These are phyloP conservation scores for Candida sonorensis DNA, from an alignment of 805 yeast species.

Conservation along the genomic window DNA sequence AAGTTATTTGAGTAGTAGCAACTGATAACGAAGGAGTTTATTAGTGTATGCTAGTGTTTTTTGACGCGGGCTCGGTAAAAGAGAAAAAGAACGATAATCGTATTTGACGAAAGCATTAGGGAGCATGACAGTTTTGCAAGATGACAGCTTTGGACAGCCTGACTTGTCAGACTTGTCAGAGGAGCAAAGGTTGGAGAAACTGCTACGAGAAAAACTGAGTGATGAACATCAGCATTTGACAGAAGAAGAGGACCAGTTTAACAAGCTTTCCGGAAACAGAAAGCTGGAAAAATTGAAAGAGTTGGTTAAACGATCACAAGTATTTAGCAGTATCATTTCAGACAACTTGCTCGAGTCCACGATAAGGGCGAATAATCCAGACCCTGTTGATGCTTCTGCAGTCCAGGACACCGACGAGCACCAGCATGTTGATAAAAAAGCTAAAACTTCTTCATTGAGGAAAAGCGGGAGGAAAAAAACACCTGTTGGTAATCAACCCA, in stretches of 20 bases:
- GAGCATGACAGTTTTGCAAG: too few relatives aligned
- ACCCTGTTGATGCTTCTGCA: conserved; percentile 3
- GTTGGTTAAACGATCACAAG: conserved; percentile 79
- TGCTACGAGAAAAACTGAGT: conserved; percentile 13
- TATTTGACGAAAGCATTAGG: too few relatives aligned
- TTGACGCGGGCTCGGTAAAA: too few relatives aligned
- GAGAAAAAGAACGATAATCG: too few relatives aligned
- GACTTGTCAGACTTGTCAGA: too few relatives aligned
- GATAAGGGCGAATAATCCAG: conserved; percentile 13
- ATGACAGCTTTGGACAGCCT: conserved; percentile 5
- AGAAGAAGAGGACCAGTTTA: conserved; percentile 34
- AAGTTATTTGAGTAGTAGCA: too few relatives aligned
- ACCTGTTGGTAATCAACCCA: conserved; percentile 9
- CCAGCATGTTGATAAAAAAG: too few relatives aligned
- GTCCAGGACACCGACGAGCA: conserved; percentile 6
- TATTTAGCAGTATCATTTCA: conserved; percentile 80
- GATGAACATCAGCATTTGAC: conserved; percentile 8
- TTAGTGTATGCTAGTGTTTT: too few relatives aligned
- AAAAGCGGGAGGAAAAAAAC: too few relatives aligned
- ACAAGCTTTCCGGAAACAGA: conserved; percentile 41
- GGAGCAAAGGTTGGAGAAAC: conserved; percentile 17
- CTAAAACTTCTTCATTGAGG: too few relatives aligned
- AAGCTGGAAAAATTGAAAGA: conserved; percentile 64
- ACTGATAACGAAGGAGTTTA: too few relatives aligned
- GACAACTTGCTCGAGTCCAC: conserved; percentile 59